Evolutionary conservation across 169 alveolate genomes (phyloP), one percentile per base, ranked within the genome.

Genomic region (Besnoitia besnoiti): DNA sequence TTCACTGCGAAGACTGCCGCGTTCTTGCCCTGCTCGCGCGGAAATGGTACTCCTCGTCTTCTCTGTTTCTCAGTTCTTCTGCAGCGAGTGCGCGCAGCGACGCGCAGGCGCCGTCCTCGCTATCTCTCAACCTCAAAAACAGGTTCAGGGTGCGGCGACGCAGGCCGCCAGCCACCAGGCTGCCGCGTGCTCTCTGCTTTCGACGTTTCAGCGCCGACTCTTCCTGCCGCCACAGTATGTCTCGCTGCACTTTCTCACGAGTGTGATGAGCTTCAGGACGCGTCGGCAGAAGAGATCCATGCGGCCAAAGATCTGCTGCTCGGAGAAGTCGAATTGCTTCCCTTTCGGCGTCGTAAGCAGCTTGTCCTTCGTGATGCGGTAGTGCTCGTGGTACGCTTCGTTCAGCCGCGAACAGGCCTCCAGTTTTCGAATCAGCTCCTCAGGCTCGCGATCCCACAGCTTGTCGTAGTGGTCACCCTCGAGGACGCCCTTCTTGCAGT

Each of bases 201-300:
- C 8, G n/a, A 67, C 80, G 7, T 67, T 12, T 67, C n/a, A 21
- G 39, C n/a, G n/a, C n/a, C n/a, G n/a, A n/a, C n/a, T n/a, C n/a
- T n/a, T n/a, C n/a, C n/a, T n/a, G n/a, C n/a, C n/a, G n/a, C n/a
- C n/a, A n/a, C n/a, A n/a, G n/a, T n/a, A n/a, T n/a, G n/a, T n/a
- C n/a, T n/a, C n/a, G n/a, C n/a, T n/a, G n/a, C n/a, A 19, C 44
- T 2, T 5, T 33, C 73, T 37, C 16, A 91, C 94, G 95, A 98
- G 96, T 85, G 98, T 99, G 82, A 98, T 98, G 92, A 98, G 97
- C 97, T 98, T 98, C 82, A 97, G 94, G 84, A 98, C 96, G 94
- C 99, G 98, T 93, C 99, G 96, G 92, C 99, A 98, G 96, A 98
- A 98, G 85, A 98, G 96, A 94, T 98, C 99, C 92, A 98, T 97